Conservation (phyloP, 2,329 filamentous ascomycete genomes). For the Aureobasidium sp. region DNA sequence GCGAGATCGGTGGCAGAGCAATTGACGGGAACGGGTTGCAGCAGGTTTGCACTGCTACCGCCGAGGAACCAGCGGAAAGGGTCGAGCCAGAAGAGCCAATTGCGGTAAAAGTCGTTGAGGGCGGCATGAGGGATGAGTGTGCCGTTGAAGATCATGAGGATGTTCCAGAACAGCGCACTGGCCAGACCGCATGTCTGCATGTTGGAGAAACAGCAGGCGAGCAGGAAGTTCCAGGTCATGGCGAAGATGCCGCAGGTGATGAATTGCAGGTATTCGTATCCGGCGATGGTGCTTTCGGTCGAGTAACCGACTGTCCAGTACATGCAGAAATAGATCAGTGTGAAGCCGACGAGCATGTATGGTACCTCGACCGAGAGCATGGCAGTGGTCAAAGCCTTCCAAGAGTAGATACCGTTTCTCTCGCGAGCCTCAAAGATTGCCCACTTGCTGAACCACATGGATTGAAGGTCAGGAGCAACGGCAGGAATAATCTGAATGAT, state of each 20-base stretch:
- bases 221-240: slow-evolving; percentile 1
- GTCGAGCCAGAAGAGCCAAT: slow-evolving; percentile 54
- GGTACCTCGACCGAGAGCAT: slow-evolving; percentile 64
- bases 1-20: slow-evolving; percentile 32
- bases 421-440: slow-evolving; percentile 52
- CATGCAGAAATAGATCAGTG: slow-evolving; percentile 56
- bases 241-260: slow-evolving; percentile 2
- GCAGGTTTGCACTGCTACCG: slow-evolving; percentile 43
- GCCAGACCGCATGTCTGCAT: slow-evolving; percentile 17
- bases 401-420: slow-evolving; percentile 53
- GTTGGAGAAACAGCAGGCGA: slow-evolving; percentile 11
- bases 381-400: slow-evolving; percentile 61
- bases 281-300: slow-evolving; percentile 50
- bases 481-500: slow-evolving; percentile 10
- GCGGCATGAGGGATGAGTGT: slow-evolving; percentile 12
- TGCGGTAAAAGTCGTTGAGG: slow-evolving; percentile 15
- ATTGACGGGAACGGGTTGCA: slow-evolving; percentile 39
- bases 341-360: slow-evolving; percentile 51
- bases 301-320: slow-evolving; percentile 56
- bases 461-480: slow-evolving; percentile 22
- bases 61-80: slow-evolving; percentile 36
- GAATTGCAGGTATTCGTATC: slow-evolving; percentile 12
- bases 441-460: slow-evolving; percentile 49
- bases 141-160: slow-evolving; percentile 16
- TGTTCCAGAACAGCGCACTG: slow-evolving; percentile 16